Conservation (phyloP, 2,329 filamentous ascomycete species). For the Hypoxylon sp. region DNA sequence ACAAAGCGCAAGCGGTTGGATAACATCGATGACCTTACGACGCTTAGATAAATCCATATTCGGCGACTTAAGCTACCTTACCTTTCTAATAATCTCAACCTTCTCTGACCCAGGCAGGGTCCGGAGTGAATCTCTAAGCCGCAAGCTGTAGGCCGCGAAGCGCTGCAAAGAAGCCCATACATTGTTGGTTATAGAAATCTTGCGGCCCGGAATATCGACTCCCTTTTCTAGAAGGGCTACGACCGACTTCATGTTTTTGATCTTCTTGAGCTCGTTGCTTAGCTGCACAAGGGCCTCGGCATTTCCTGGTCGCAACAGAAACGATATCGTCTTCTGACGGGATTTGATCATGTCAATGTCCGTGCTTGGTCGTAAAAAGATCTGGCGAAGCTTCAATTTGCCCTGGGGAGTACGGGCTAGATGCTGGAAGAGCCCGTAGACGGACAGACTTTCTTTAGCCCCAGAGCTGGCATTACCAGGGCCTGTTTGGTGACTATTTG, state of each 20-base stretch:
- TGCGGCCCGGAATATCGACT: slow-evolving; percentile 68
- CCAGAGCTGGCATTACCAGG: slow-evolving; percentile 72
- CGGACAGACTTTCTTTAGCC: slow-evolving; percentile 84
- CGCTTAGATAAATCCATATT: slow-evolving; percentile 9
- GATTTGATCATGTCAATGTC: slow-evolving; percentile 77
- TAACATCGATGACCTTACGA: slow-evolving; percentile 61
- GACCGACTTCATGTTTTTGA: slow-evolving; percentile 81
- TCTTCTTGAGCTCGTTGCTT: slow-evolving; percentile 73
- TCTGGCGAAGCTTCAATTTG: slow-evolving; percentile 78
- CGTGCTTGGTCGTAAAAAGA: slow-evolving; percentile 84
- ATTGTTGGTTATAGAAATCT: slow-evolving; percentile 71
- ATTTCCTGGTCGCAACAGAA: slow-evolving; percentile 79
- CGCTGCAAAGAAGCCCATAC: slow-evolving; percentile 80
- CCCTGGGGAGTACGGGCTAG: slow-evolving; percentile 86
- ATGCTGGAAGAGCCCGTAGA: slow-evolving; percentile 86
- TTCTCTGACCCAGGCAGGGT: slow-evolving; percentile 69
- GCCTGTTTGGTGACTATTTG: slow-evolving; percentile 83
- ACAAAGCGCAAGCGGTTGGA: slow-evolving; percentile 68
- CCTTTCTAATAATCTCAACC: slow-evolving; percentile 69
- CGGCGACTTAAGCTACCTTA: slow-evolving; percentile 48
- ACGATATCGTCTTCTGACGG: slow-evolving; percentile 78
- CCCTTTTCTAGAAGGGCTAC: slow-evolving; percentile 84
- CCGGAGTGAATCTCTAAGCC: slow-evolving; percentile 75
- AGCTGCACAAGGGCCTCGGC: slow-evolving; percentile 68
- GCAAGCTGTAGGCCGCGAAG: slow-evolving; percentile 80